Conservation (phyloP, 2,329 filamentous ascomycete genomes). For the Chaetomium globosum region DNA sequence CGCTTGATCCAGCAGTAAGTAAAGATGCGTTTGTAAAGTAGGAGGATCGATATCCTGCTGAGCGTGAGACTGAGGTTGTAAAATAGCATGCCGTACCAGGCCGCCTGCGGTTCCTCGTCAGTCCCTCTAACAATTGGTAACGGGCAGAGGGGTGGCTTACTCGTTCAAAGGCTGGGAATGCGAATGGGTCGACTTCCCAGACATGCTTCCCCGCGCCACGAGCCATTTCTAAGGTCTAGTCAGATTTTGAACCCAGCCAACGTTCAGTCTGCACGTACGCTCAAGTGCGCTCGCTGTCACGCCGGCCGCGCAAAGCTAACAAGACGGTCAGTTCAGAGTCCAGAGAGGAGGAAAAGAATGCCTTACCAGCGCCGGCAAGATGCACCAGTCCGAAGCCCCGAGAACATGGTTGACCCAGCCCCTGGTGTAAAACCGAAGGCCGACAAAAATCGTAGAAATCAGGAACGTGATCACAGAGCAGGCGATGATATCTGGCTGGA, state of each 20-base stretch:
- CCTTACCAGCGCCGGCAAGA: conserved; percentile 42
- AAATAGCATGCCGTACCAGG: conserved; percentile 40
- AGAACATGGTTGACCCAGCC: conserved; percentile 43
- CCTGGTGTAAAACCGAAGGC: conserved; percentile 46
- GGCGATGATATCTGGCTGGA: conserved; percentile 37
- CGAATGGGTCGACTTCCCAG: conserved; percentile 32
- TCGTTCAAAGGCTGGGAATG: conserved; percentile 28
- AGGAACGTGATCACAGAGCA: conserved; percentile 38
- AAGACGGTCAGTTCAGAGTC: neutral
- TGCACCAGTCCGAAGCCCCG: conserved; percentile 45
- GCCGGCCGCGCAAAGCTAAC: conserved; percentile 36
- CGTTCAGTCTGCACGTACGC: conserved; percentile 25
- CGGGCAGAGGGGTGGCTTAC: conserved; percentile 4
- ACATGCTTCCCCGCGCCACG: conserved; percentile 35
- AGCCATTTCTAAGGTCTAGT: conserved; percentile 28
- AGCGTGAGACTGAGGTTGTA: conserved; percentile 39
- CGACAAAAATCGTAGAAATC: conserved; percentile 42
- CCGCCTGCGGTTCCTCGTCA: conserved; percentile 28
- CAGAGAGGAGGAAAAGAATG: neutral
- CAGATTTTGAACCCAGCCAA: neutral
- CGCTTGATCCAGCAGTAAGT: conserved; percentile 41
- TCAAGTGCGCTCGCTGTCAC: conserved; percentile 37
- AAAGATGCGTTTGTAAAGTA: conserved; percentile 40
- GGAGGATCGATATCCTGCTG: conserved; percentile 40
- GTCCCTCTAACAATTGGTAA: neutral